phyloP scores from a whole-genome alignment of 805 yeast species.

The Cyberlindnera galapagoensis region DNA sequence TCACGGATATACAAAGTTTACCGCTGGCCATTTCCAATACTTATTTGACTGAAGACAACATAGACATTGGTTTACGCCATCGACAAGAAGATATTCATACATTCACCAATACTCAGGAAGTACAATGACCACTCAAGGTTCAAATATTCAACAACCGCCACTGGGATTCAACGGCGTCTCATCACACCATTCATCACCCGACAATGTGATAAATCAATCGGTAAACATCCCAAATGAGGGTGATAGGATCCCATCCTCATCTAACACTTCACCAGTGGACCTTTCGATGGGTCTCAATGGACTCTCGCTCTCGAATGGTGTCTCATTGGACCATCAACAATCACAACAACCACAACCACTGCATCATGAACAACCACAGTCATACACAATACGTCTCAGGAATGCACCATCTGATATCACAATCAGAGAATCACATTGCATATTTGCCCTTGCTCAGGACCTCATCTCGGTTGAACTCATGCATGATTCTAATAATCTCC shows the following conservation, averaged over 20 bases:
- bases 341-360: constrained; percentile 9
- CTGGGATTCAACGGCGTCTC: constrained; percentile 15
- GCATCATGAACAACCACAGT: constrained; percentile 4
- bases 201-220: too few relatives aligned
- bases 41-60: too few relatives aligned
- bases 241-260: too few relatives aligned
- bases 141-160: constrained; percentile 6
- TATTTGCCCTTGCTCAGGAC: constrained; percentile 66
- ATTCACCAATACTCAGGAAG: too few relatives aligned
- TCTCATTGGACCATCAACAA: constrained; percentile 1
- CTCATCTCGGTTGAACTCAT: constrained; percentile 44
- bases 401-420: constrained; percentile 62
- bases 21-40: too few relatives aligned
- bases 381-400: constrained; percentile 34
- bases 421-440: constrained; percentile 56
- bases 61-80: too few relatives aligned
- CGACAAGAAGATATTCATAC: too few relatives aligned
- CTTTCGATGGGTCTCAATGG: constrained; percentile 15
- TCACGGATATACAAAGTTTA: too few relatives aligned
- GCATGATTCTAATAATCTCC: constrained; percentile 28
- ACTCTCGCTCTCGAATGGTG: constrained; percentile 10
- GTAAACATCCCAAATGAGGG: too few relatives aligned
- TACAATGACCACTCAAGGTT: constrained; percentile 10
- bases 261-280: constrained; percentile 21
- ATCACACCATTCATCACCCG: constrained; percentile 18